A percentile compares a stretch with the other conserved stretches of the same genome.
Conservation (phyloP, 345 rosid genomes). For the Euphorbia peplus region DNA sequence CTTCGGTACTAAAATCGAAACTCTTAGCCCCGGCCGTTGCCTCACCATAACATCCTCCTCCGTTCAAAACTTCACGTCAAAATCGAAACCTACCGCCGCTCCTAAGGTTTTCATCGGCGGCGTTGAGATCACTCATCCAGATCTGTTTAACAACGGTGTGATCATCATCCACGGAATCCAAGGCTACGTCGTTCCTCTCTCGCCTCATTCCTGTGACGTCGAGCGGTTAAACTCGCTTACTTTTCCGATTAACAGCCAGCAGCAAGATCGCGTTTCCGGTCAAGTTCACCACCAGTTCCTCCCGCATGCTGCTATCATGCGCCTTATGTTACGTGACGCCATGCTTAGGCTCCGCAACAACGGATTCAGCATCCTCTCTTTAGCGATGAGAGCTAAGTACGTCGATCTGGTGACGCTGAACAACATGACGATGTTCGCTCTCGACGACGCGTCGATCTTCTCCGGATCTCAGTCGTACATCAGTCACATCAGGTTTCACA, state of each 20-base stretch:
- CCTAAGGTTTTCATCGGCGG: constrained; percentile 51
- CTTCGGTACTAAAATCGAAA: constrained; percentile 58
- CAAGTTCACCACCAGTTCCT: constrained; percentile 17
- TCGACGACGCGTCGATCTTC: constrained; percentile 56
- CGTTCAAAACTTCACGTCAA: constrained; percentile 22
- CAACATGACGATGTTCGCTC: constrained; percentile 55
- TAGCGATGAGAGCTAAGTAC: constrained; percentile 52
- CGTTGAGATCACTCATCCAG: constrained; percentile 57
- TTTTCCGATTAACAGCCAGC: constrained; percentile 37
- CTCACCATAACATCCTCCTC: constrained; percentile 44
- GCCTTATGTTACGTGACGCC: constrained; percentile 58
- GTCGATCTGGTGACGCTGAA: constrained; percentile 42
- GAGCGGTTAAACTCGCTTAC: constrained; percentile 44
- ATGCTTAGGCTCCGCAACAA: constrained; percentile 56
- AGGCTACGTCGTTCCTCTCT: constrained; percentile 59
- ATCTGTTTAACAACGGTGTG: constrained; percentile 59
- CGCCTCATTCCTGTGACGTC: constrained; percentile 58
- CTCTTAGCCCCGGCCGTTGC: constrained; percentile 58
- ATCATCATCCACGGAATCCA: constrained; percentile 56
- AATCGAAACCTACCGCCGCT: constrained; percentile 13
- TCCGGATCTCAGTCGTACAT: constrained; percentile 47
- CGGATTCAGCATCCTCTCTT: constrained; percentile 53
- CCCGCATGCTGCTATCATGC: constrained; percentile 45
- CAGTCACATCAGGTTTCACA: constrained; percentile 49
- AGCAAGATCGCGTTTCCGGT: constrained; percentile 6